Evolutionary conservation across 495 filamentous ascomycete species (phyloP), one percentile per base, ranked within the genome.

Genomic region (Penicillium subrubescens): DNA sequence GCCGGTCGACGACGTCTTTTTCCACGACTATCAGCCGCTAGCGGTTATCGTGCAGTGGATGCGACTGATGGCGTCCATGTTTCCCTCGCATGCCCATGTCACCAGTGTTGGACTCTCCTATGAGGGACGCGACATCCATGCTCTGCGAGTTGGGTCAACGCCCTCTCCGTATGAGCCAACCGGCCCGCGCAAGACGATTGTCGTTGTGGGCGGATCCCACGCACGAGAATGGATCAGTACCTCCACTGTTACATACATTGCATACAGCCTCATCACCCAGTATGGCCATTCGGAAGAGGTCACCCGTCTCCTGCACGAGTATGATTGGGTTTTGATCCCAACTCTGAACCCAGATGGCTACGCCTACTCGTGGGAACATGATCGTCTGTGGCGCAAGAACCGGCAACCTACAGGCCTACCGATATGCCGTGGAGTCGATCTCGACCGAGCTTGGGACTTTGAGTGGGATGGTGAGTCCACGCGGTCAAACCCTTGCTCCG

Each of bases 141-240:
- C 88, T 0, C 76, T 99, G 48, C 89, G 91, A 60, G 82, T 98
- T n/a, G 93, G 95, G 23, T 82, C 87, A 8, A 78, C 85, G 50
- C 73, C 81, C 6, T 79, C 78, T 57, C 71, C 83, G 17, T 58
- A 76, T 12, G 68, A 81, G 7, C 62, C 80, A 1, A 68, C 75
- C 0, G 62, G 63, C 4, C 84, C 83, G 0, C 83, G 90, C 27
- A 92, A 93, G 72, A 94, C 91, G 2, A 88, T 99, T 57, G 81
- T 98, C 44, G 81, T 99, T 12, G 86, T 88, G 0, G 95, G 93
- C 34, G 95, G 94, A 25, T 84, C 88, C 54, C 95, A 99, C 74
- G 94, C 93, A 3, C 85, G 95, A 10, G 95, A 99, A 80, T 99
- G 95, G 95, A 95, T 99, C 64, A 92, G 92, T 52, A 94, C 91